phyloP scores from a whole-genome alignment of 2,329 filamentous ascomycete genomes.

The Conoideocrella luteorostrata region DNA sequence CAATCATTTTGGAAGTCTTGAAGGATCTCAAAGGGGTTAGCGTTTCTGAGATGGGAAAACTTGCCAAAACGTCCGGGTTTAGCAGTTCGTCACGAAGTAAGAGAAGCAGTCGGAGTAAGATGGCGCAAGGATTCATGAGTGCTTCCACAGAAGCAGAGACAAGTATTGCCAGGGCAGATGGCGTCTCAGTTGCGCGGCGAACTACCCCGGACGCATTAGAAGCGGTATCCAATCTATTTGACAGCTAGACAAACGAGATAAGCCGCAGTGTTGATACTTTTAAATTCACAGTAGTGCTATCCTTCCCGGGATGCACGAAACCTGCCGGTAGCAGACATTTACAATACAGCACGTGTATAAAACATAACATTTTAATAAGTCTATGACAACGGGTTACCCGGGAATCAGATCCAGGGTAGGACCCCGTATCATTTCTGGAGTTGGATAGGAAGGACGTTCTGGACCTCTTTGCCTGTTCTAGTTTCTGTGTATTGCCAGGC shows the following conservation, averaged over 20 bases:
- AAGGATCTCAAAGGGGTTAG: constrained; percentile 84
- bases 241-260: constrained; percentile 20
- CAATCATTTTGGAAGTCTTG: constrained; percentile 75
- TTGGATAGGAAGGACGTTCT: too few relatives aligned
- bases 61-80: constrained; percentile 49
- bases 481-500: too few relatives aligned
- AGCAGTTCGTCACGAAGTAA: constrained; percentile 20
- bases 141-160: constrained; percentile 30
- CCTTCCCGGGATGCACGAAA: too few relatives aligned
- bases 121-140: constrained; percentile 63
- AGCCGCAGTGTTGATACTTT: too few relatives aligned
- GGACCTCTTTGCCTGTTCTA: too few relatives aligned
- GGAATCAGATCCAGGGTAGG: too few relatives aligned
- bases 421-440: too few relatives aligned
- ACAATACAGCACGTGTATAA: too few relatives aligned
- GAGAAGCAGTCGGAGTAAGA: constrained; percentile 32
- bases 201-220: constrained; percentile 46
- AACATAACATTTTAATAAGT: too few relatives aligned
- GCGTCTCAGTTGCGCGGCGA: constrained; percentile 21
- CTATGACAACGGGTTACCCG: too few relatives aligned
- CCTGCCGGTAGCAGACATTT: too few relatives aligned
- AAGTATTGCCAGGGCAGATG: constrained; percentile 21
- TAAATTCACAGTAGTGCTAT: too few relatives aligned
- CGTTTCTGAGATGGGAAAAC: constrained; percentile 87
- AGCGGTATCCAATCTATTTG: constrained; percentile 48